Evolutionary conservation across 2,329 filamentous ascomycete genomes (phyloP).

Genomic region (Arthrobotrys sphaeroides): DNA sequence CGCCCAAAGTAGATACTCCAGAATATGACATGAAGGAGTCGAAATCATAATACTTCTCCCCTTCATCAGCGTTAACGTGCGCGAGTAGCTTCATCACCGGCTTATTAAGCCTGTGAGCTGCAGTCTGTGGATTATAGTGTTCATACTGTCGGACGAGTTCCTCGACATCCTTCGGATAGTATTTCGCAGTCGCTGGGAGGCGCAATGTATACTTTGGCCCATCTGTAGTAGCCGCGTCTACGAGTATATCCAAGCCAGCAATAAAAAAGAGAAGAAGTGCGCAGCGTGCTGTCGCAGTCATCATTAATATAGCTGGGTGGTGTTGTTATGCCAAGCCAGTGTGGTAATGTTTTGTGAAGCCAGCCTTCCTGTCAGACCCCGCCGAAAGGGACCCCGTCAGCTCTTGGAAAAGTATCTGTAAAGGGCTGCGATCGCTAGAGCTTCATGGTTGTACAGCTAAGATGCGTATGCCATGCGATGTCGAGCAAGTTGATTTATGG

Average conservation of each 20-base stretch:
- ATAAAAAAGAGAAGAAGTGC: neutral
- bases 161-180: conserved; percentile 41
- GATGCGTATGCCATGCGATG: conserved; percentile 10
- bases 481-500: neutral
- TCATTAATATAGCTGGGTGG: too few relatives aligned
- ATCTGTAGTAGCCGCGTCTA: neutral
- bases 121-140: neutral
- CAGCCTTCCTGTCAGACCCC: neutral
- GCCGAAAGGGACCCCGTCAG: neutral
- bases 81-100: conserved; percentile 45
- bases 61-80: conserved; percentile 28
- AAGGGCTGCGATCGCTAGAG: neutral
- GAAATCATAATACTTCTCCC: conserved; percentile 47
- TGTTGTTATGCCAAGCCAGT: conserved; percentile 11
- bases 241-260: neutral
- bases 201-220: conserved; percentile 26
- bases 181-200: conserved; percentile 44
- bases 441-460: conserved; percentile 7
- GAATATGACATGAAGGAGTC: conserved; percentile 29
- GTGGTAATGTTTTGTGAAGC: conserved; percentile 4
- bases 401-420: neutral
- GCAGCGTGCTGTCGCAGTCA: conserved; percentile 1
- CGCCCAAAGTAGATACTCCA: neutral
- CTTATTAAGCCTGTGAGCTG: neutral
- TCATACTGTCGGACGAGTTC: conserved; percentile 34